Percentiles rank a stretch among this genome's conserved stretches.
Conservation (phyloP, 2,329 filamentous ascomycete species). For the Ophiostoma pallidulum region DNA sequence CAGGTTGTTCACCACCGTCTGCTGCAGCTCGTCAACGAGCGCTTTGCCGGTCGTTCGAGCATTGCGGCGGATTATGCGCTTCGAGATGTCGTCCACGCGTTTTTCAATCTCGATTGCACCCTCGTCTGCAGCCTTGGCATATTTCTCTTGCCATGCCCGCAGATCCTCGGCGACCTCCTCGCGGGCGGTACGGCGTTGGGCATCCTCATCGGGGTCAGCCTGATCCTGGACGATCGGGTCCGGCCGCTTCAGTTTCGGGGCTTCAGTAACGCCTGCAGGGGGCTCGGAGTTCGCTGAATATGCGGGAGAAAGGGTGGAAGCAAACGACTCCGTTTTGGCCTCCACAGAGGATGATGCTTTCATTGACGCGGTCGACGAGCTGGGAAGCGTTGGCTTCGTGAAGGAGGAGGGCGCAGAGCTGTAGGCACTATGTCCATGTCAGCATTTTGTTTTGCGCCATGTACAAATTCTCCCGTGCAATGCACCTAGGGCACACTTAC, state of each 20-base stretch:
- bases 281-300: slow-evolving; percentile 11
- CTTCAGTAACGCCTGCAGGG: slow-evolving; percentile 7
- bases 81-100: slow-evolving; percentile 49
- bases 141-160: slow-evolving; percentile 78
- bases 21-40: slow-evolving; percentile 59
- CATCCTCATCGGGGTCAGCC: slow-evolving; percentile 41
- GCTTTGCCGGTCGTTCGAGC: slow-evolving; percentile 56
- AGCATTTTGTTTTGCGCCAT: background rate
- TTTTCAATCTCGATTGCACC: slow-evolving; percentile 65
- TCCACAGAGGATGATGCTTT: slow-evolving; percentile 11
- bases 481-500: background rate
- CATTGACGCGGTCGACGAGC: slow-evolving; percentile 14
- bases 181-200: slow-evolving; percentile 48
- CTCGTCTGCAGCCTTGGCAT: slow-evolving; percentile 74
- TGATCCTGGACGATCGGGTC: slow-evolving; percentile 33
- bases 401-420: slow-evolving; percentile 26
- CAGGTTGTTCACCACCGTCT: slow-evolving; percentile 55
- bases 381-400: slow-evolving; percentile 25
- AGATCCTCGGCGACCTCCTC: slow-evolving; percentile 70
- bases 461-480: too few relatives aligned
- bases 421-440: background rate
- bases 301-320: slow-evolving; percentile 21
- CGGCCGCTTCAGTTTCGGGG: slow-evolving; percentile 14
- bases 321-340: slow-evolving; percentile 4
- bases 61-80: slow-evolving; percentile 50